Conservation (phyloP, 2,329 filamentous ascomycete species). For the Neobulgaria alba region DNA sequence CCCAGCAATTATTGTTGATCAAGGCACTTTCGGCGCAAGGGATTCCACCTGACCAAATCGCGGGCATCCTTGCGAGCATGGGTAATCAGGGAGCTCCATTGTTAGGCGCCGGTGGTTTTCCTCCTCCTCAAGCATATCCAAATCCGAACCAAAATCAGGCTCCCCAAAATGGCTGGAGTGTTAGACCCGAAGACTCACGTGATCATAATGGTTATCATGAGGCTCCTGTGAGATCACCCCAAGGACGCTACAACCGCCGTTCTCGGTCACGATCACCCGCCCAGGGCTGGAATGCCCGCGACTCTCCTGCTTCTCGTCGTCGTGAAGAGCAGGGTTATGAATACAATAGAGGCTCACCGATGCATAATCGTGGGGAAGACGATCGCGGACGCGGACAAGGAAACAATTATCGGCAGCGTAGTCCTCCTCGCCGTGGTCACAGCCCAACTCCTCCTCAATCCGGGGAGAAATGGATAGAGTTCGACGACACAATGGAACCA, state of each 20-base stretch:
- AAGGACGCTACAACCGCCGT: slow-evolving; percentile 43
- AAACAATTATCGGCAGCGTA: slow-evolving; percentile 79
- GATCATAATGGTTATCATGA: slow-evolving; percentile 43
- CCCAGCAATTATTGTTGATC: slow-evolving; percentile 66
- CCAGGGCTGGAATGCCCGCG: slow-evolving; percentile 59
- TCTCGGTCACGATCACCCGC: slow-evolving; percentile 76
- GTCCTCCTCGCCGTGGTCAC: slow-evolving; percentile 61
- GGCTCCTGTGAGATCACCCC: slow-evolving; percentile 51
- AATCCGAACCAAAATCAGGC: slow-evolving; percentile 11
- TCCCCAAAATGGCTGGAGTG: slow-evolving; percentile 34
- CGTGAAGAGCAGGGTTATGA: slow-evolving; percentile 50
- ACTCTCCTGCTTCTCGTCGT: slow-evolving; percentile 38
- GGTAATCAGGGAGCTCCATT: slow-evolving; percentile 14
- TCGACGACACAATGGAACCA: slow-evolving; percentile 63
- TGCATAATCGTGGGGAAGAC: slow-evolving; percentile 49
- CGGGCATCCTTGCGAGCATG: slow-evolving; percentile 38
- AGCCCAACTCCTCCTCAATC: slow-evolving; percentile 47
- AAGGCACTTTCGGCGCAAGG: slow-evolving; percentile 69
- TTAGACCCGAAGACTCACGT: slow-evolving; percentile 37
- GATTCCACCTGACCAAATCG: slow-evolving; percentile 64
- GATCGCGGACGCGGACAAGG: slow-evolving; percentile 46
- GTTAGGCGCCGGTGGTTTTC: slow-evolving; percentile 27
- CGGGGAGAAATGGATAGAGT: slow-evolving; percentile 65
- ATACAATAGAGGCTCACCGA: slow-evolving; percentile 63
- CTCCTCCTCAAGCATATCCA: slow-evolving; percentile 24